These are phyloP conservation scores for Hypomontagnella submonticulosa DNA, from an alignment of 495 filamentous ascomycete genomes.

Conservation along the genomic window DNA sequence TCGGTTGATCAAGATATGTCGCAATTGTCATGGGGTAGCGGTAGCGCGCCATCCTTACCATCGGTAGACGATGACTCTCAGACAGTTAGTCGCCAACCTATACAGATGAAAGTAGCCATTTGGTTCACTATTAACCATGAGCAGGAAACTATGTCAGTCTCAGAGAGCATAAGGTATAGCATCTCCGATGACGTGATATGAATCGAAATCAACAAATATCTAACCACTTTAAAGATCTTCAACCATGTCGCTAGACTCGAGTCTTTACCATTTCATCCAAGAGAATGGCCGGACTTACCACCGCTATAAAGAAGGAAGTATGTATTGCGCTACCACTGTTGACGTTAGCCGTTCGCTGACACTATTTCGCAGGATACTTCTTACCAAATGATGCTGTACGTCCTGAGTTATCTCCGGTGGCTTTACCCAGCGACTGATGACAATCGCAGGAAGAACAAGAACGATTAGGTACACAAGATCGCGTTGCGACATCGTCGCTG, in stretches of 20 bases:
- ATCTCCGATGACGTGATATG: not conserved
- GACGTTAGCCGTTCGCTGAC: conserved; percentile 14
- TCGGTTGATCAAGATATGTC: conserved; percentile 33
- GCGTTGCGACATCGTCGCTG: not conserved
- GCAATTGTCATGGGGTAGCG: conserved; percentile 43
- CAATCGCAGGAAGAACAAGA: conserved; percentile 54
- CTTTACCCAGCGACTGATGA: conserved; percentile 7
- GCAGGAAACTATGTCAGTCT: conserved; percentile 27
- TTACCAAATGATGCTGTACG: conserved; percentile 54
- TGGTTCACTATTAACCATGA: conserved; percentile 7
- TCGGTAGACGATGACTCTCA: conserved; percentile 43
- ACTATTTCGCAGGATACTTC: conserved; percentile 46
- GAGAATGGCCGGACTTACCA: conserved; percentile 56
- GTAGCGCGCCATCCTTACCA: conserved; percentile 46
- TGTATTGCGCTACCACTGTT: not conserved
- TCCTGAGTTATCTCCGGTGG: not conserved
- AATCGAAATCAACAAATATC: not conserved
- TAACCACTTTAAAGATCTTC: conserved; percentile 42
- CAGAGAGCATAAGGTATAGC: conserved; percentile 24
- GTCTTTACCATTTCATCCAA: conserved; percentile 48
- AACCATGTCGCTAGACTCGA: conserved; percentile 48
- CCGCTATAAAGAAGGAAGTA: conserved; percentile 48
- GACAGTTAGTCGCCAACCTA: conserved; percentile 20
- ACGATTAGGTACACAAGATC: conserved; percentile 52
- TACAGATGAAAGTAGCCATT: not conserved